Conservation (phyloP, 495 filamentous ascomycete genomes). For the Annulohypoxylon maeteangense region DNA sequence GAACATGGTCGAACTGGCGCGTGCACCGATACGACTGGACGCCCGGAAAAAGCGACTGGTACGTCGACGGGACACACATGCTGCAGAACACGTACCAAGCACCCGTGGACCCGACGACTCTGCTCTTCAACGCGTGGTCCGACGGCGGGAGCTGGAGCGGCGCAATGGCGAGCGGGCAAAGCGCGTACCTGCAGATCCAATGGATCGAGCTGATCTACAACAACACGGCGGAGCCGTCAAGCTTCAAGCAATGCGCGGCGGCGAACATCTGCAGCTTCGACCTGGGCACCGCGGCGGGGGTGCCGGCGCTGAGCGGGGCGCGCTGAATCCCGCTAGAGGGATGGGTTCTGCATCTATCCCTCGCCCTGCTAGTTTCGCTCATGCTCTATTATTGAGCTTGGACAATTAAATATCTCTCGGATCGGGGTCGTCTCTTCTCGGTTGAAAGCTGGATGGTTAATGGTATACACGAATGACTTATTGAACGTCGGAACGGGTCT, state of each 20-base stretch:
- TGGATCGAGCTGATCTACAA: conserved; percentile 82
- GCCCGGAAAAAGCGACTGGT: conserved; percentile 69
- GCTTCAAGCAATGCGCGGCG: conserved; percentile 32
- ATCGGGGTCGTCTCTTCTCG: not conserved
- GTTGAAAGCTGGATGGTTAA: not conserved
- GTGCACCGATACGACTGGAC: conserved; percentile 80
- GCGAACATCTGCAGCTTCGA: conserved; percentile 44
- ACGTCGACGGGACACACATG: conserved; percentile 66
- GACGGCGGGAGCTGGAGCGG: conserved; percentile 79
- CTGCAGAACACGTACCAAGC: conserved; percentile 68
- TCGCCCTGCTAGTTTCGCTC: not conserved
- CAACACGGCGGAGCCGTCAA: conserved; percentile 47
- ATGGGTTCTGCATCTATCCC: not conserved
- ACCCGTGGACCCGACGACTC: conserved; percentile 64
- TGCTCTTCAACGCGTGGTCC: conserved; percentile 81
- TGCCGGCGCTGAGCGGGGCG: conserved; percentile 13
- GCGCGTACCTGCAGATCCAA: conserved; percentile 74
- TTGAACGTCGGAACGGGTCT: not conserved
- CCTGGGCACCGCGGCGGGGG: conserved; percentile 5
- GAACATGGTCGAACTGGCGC: conserved; percentile 72
- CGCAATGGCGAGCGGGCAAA: conserved; percentile 67
- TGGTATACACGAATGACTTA: not conserved
- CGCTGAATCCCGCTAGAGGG: not conserved
- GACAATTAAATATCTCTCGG: not conserved
- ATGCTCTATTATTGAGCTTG: not conserved